A percentile compares a stretch with the other conserved stretches of the same genome.
phyloP scores from a whole-genome alignment of 176 grass and related monocot genomes.

The Guadua angustifolia region DNA sequence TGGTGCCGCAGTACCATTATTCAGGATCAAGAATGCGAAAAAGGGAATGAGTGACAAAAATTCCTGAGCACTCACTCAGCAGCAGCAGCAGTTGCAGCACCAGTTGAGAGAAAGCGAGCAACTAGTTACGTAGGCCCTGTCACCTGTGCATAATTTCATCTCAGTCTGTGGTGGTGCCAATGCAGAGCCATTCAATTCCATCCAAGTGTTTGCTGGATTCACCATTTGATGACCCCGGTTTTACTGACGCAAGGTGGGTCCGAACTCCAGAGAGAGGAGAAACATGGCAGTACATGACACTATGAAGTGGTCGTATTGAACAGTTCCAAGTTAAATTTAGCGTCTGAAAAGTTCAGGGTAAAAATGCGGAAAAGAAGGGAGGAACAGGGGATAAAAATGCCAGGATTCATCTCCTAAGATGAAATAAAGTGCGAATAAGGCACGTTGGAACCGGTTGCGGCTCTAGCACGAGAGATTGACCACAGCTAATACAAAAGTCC shows the following conservation, averaged over 20 bases:
- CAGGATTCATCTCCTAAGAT: not conserved
- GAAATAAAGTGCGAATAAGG: not conserved
- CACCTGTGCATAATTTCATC: constrained; percentile 22
- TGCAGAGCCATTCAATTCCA: constrained; percentile 26
- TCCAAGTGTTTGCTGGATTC: constrained; percentile 16
- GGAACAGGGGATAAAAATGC: not conserved
- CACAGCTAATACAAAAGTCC: too few relatives aligned
- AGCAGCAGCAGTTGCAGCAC: not conserved
- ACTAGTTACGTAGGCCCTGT: not conserved
- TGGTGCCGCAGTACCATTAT: constrained; percentile 31
- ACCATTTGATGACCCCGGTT: constrained; percentile 16
- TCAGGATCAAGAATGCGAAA: constrained; percentile 24
- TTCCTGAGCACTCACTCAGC: not conserved
- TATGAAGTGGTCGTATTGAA: not conserved
- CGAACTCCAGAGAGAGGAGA: not conserved
- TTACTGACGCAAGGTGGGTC: not conserved
- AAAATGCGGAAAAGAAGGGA: not conserved
- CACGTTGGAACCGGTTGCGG: not conserved
- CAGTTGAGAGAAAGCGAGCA: not conserved
- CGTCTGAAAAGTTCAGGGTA: not conserved
- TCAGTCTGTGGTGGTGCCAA: constrained; percentile 10
- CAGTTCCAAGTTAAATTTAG: not conserved
- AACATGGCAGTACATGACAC: not conserved
- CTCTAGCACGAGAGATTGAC: too few relatives aligned
- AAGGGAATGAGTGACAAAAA: constrained; percentile 29